A percentile compares a stretch with the other conserved stretches of the same genome.
Evolutionary conservation across 179 eudicot genomes (phyloP).

Genomic region (Vitellaria paradoxa): DNA sequence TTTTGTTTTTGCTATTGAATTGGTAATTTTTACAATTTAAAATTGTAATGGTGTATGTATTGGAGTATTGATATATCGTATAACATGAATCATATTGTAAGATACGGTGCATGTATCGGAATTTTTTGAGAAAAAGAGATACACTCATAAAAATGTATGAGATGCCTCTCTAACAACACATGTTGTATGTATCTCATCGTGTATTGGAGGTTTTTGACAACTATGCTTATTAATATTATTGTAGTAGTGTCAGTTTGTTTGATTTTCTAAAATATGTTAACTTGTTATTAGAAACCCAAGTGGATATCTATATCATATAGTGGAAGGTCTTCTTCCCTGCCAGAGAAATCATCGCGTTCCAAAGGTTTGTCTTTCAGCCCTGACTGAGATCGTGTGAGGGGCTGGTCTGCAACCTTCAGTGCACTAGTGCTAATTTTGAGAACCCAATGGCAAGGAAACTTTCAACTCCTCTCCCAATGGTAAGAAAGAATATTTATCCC

Average conservation of each 20-base stretch:
- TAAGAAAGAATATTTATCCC: slow-evolving; percentile 72
- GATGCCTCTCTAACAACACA: no score
- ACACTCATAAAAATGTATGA: no score
- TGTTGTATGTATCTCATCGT: no score
- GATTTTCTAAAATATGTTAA: slow-evolving; percentile 10
- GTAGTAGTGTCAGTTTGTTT: slow-evolving; percentile 6
- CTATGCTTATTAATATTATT: no score
- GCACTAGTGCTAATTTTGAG: slow-evolving; percentile 90
- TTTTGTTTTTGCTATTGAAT: no score
- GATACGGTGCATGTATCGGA: no score
- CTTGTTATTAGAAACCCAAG: slow-evolving; percentile 70
- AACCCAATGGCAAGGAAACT: slow-evolving; percentile 74
- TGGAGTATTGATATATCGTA: no score
- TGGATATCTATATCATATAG: slow-evolving; percentile 67
- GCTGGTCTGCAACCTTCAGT: slow-evolving; percentile 95
- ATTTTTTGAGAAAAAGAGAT: no score
- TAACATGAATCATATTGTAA: no score
- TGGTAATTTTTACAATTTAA: no score
- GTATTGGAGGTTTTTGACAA: no score
- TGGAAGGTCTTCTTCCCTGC: slow-evolving; percentile 78
- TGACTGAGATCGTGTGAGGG: slow-evolving; percentile 86
- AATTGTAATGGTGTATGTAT: no score
- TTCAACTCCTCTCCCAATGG: slow-evolving; percentile 92
- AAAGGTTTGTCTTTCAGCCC: slow-evolving; percentile 87
- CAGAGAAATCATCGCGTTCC: slow-evolving; percentile 89